Conservation (phyloP, 1,139 yeast genomes). For the Nakaseomyces bracarensis region DNA sequence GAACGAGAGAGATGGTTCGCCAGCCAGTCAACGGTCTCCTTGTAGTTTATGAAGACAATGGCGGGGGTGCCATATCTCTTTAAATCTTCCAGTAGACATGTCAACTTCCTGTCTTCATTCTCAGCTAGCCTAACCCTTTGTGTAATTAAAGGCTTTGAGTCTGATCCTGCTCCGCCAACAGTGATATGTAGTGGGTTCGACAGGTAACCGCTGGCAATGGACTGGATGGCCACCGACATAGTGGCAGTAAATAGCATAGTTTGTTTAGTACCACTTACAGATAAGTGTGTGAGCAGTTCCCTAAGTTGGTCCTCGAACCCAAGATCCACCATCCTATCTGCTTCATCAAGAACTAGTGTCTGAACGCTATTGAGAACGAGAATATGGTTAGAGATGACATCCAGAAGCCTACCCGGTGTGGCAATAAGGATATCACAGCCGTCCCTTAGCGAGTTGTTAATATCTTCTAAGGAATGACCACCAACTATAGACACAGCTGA, state of each 20-base stretch:
- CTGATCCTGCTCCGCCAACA: conserved; percentile 50
- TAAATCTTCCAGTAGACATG: conserved; percentile 15
- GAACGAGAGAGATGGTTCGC: conserved; percentile 30
- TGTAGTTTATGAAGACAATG: conserved; percentile 75
- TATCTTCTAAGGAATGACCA: conserved; percentile 78
- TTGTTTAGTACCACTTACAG: conserved; percentile 33
- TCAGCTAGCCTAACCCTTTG: conserved; percentile 37
- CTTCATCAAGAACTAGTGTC: conserved; percentile 80
- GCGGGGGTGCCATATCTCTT: conserved; percentile 44
- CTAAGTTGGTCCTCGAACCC: conserved; percentile 82
- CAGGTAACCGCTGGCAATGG: conserved; percentile 54
- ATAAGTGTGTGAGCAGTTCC: conserved; percentile 39
- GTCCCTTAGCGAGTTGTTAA: conserved; percentile 47
- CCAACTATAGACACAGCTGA: conserved; percentile 71
- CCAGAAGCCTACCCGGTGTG: conserved; percentile 86
- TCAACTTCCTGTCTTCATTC: conserved; percentile 44
- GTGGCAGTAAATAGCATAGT: conserved; percentile 95
- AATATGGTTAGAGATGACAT: conserved; percentile 61
- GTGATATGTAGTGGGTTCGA: conserved; percentile 53
- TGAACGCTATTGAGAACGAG: conserved; percentile 54
- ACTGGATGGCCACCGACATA: conserved; percentile 66
- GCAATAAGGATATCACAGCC: conserved; percentile 85
- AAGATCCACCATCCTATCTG: conserved; percentile 90
- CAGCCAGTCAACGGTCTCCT: conserved; percentile 61
- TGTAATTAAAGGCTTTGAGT: conserved; percentile 39